These are phyloP conservation scores for Didymellaceae sp. DNA, from an alignment of 2,329 filamentous ascomycete genomes.

Conservation along the genomic window DNA sequence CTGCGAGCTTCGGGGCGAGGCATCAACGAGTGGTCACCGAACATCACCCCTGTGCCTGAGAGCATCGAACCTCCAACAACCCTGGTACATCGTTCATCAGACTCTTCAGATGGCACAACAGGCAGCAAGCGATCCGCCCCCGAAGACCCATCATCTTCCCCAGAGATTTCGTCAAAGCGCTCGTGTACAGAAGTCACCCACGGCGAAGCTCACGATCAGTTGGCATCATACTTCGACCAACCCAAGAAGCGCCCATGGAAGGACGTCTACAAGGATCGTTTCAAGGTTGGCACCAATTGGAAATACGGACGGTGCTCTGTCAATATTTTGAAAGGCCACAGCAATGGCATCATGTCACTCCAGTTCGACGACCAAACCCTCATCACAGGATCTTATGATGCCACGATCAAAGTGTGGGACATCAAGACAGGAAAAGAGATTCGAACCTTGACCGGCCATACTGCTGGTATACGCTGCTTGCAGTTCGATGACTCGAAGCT, in stretches of 20 bases:
- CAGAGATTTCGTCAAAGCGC: conserved; percentile 43
- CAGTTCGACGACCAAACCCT: conserved; percentile 89
- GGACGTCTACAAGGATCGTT: conserved; percentile 93
- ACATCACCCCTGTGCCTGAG: conserved; percentile 58
- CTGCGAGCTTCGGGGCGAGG: conserved; percentile 68
- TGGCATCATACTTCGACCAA: conserved; percentile 59
- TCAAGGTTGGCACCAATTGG: conserved; percentile 97
- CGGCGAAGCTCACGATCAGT: conserved; percentile 34
- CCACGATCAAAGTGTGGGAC: conserved; percentile 96
- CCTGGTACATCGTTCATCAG: conserved; percentile 19
- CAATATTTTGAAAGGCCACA: conserved; percentile 83
- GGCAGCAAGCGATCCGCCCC: conserved; percentile 41
- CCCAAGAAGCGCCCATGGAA: conserved; percentile 78
- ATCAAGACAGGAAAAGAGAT: conserved; percentile 86
- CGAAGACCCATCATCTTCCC: conserved; percentile 29
- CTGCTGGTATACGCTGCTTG: conserved; percentile 81
- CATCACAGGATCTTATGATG: conserved; percentile 93
- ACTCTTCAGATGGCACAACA: conserved; percentile 23
- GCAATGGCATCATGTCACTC: conserved; percentile 82
- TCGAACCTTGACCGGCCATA: conserved; percentile 83
- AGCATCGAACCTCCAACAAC: conserved; percentile 14
- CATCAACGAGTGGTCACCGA: conserved; percentile 60
- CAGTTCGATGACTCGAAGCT: conserved; percentile 93
- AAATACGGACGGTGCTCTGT: conserved; percentile 89
- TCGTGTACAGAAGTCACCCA: conserved; percentile 33